Percentiles rank a stretch among this genome's conserved stretches.
Conservation (phyloP, 2,329 filamentous ascomycete species). For the Fusarium sp. region DNA sequence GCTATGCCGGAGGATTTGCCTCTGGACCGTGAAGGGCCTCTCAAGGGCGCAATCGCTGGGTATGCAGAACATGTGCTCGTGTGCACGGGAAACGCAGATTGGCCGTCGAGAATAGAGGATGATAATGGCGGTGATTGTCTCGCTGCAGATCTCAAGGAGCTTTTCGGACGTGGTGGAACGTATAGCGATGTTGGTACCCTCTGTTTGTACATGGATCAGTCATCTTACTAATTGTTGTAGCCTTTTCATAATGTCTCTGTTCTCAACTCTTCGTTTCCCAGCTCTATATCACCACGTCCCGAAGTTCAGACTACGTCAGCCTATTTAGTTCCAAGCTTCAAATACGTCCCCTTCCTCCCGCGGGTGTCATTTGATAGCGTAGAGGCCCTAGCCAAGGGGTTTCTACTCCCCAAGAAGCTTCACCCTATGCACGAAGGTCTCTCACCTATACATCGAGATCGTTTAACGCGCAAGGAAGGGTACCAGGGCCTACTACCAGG, state of each 20-base stretch:
- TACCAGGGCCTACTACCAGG: constrained; percentile 66
- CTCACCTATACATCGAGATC: constrained; percentile 69
- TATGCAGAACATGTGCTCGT: constrained; percentile 88
- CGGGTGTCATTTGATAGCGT: constrained; percentile 69
- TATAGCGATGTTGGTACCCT: constrained; percentile 72
- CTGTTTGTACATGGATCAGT: not conserved
- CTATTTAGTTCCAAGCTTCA: constrained; percentile 86
- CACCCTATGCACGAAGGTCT: constrained; percentile 72
- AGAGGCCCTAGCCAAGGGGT: constrained; percentile 72
- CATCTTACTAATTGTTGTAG: constrained; percentile 63
- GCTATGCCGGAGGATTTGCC: constrained; percentile 74
- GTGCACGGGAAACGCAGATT: constrained; percentile 84
- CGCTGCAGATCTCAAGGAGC: constrained; percentile 77
- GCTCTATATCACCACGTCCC: constrained; percentile 61
- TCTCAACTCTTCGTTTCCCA: constrained; percentile 80
- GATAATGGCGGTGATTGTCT: constrained; percentile 77
- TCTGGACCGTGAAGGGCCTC: constrained; percentile 77
- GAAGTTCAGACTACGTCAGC: constrained; percentile 71
- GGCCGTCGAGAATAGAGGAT: constrained; percentile 87
- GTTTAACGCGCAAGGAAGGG: constrained; percentile 63
- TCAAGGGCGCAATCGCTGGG: constrained; percentile 81
- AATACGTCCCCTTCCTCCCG: constrained; percentile 80
- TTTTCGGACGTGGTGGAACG: constrained; percentile 74
- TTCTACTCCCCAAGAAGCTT: constrained; percentile 72
- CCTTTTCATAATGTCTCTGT: constrained; percentile 86